Percentiles rank a stretch among this genome's conserved stretches.
Evolutionary conservation across 2,329 filamentous ascomycete genomes (phyloP).

Genomic region (Claviceps cyperi): DNA sequence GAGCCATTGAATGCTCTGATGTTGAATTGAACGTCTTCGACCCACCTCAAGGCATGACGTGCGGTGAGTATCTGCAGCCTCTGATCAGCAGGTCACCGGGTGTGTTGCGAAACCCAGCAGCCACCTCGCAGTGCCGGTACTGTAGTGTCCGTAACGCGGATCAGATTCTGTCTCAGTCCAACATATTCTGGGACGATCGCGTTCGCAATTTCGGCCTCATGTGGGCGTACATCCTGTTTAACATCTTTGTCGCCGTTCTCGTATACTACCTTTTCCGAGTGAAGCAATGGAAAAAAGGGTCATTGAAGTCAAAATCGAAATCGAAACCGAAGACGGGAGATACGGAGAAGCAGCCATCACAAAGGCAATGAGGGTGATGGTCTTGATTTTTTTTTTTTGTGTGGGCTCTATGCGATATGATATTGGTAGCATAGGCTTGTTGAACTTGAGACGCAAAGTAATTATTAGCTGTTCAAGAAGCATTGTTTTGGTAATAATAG

Average conservation of each 20-base stretch:
- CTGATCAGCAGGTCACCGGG: constrained; percentile 39
- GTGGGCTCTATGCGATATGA: no score
- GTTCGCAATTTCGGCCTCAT: constrained; percentile 61
- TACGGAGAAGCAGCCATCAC: neutral
- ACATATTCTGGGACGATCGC: constrained; percentile 36
- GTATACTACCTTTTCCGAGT: constrained; percentile 52
- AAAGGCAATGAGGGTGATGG: neutral
- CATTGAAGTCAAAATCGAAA: neutral
- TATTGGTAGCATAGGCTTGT: no score
- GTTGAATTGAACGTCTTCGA: constrained; percentile 50
- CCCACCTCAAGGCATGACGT: constrained; percentile 47
- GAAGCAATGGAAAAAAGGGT: constrained; percentile 16
- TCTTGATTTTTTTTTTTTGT: no score
- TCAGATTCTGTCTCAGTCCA: constrained; percentile 36
- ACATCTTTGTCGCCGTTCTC: constrained; percentile 41
- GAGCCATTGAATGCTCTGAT: constrained; percentile 35
- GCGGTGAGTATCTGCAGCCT: constrained; percentile 44
- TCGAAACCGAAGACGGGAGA: neutral
- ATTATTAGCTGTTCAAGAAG: no score
- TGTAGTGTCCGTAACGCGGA: constrained; percentile 50
- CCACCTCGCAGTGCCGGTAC: constrained; percentile 46
- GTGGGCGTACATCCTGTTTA: constrained; percentile 52
- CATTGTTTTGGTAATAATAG: no score
- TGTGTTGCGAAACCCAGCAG: constrained; percentile 45
- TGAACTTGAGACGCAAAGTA: no score